These are phyloP conservation scores for Umbelopsis isabellina DNA, from an alignment of 192 early-diverging fungal genomes.

Conservation along the genomic window DNA sequence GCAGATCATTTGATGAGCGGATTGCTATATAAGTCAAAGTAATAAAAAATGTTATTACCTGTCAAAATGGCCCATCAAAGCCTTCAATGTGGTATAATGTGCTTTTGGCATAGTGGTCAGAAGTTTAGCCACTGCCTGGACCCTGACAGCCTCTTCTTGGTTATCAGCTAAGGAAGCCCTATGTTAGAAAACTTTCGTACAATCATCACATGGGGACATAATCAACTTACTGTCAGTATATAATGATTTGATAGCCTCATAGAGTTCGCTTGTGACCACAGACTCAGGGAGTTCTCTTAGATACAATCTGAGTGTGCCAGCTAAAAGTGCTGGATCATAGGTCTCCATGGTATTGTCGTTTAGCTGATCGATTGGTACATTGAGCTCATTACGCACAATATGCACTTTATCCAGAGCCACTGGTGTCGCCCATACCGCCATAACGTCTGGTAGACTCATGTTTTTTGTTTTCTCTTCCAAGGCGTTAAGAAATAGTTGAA, in stretches of 20 bases:
- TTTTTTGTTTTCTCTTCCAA: slow-evolving; percentile 49
- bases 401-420: slow-evolving; percentile 62
- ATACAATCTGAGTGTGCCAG: slow-evolving; percentile 65
- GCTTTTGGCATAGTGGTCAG: slow-evolving; percentile 46
- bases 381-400: slow-evolving; percentile 65
- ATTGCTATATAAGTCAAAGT: neutral
- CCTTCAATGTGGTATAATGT: slow-evolving; percentile 50
- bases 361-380: slow-evolving; percentile 57
- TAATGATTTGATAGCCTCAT: slow-evolving; percentile 66
- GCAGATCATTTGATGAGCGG: neutral
- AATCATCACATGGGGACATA: neutral
- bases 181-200: neutral
- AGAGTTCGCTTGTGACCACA: slow-evolving; percentile 69
- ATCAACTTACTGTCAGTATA: slow-evolving; percentile 56
- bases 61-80: slow-evolving; percentile 36
- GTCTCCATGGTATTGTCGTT: slow-evolving; percentile 55
- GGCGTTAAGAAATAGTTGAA: slow-evolving; percentile 59
- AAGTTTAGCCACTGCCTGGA: slow-evolving; percentile 52
- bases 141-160: slow-evolving; percentile 33
- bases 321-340: slow-evolving; percentile 61
- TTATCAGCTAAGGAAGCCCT: slow-evolving; percentile 18
- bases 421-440: slow-evolving; percentile 63
- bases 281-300: slow-evolving; percentile 74
- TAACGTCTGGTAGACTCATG: slow-evolving; percentile 38
- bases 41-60: slow-evolving; percentile 28